These are phyloP conservation scores for Aspergillus chevalieri DNA, from an alignment of 2,329 filamentous ascomycete species.

Conservation along the genomic window DNA sequence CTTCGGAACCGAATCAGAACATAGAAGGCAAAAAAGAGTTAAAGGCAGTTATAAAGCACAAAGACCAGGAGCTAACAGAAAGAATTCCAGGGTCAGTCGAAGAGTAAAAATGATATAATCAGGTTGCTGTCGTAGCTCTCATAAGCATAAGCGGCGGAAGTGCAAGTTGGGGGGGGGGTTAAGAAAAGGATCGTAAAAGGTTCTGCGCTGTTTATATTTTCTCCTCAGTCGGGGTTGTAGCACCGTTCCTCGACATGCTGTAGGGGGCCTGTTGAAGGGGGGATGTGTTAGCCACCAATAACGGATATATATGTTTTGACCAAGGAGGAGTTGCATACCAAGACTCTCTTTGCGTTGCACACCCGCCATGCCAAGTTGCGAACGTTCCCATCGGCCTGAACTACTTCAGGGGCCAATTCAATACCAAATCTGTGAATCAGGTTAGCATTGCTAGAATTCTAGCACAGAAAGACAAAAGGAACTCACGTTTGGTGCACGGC, in stretches of 20 bases:
- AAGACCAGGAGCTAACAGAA: constrained; percentile 3
- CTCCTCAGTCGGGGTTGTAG: constrained; percentile 50
- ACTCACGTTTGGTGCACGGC: constrained; percentile 84
- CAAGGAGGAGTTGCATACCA: constrained; percentile 54
- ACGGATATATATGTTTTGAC: background rate
- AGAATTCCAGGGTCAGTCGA: background rate
- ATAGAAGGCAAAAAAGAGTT: constrained; percentile 3
- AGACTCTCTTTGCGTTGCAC: constrained; percentile 88
- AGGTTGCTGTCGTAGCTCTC: background rate
- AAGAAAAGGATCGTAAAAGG: background rate
- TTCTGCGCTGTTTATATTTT: constrained; percentile 16
- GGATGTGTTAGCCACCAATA: constrained; percentile 8
- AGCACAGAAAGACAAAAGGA: background rate
- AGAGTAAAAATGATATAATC: background rate
- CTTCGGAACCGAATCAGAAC: background rate
- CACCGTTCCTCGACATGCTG: constrained; percentile 61
- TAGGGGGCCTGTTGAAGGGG: constrained; percentile 56
- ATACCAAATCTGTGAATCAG: constrained; percentile 63
- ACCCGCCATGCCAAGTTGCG: constrained; percentile 89
- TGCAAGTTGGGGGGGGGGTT: too few species aligned
- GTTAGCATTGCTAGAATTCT: background rate
- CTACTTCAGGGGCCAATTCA: constrained; percentile 87
- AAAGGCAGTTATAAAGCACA: background rate
- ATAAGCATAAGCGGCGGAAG: background rate
- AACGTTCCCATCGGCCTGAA: constrained; percentile 85